Base-by-base conservation (phyloP, 306 rosid genomes). In the Glycine tomentella region DNA sequence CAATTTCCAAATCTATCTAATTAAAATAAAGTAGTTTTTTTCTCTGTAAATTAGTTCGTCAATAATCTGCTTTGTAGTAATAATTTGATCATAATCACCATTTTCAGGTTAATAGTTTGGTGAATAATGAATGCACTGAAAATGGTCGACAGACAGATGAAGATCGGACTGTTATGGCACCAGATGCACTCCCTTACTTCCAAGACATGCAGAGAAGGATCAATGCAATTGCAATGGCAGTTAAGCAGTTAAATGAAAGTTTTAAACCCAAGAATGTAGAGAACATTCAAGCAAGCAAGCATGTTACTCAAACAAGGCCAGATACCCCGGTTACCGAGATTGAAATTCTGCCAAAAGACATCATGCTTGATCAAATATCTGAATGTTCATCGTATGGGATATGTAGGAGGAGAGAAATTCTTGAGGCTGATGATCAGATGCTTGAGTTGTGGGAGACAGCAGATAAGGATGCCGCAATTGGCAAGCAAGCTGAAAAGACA, bases 361-460 rank as follows among this genome's bases (percentile, higher is more conserved):
- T 96, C 77, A 77, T 92, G 87, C 99, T 93, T 62, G 99, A 96
- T 87, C 99, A 96, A 56, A 90, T 90, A 58, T 92, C 98, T 9
- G 97, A 92, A 71, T 83, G 87, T 83, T 90, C 97, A 14, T 91
- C 98, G 9, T 87, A 86, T 69, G 93, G 89, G 55, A 45, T 85
- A 79, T 87, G 89, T 69, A 83, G 88, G 83, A 88, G 89, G 84
- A 88, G 93, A 87, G 91, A 86, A 56, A 86, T 80, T 59, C 78
- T n/a, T 17, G 92, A 77, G 61, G 69, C 90, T 62, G 89, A 90
- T 69, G 90, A 84, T 87, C 93, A 83, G 62, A 93, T 90, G 94
- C 90, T 93, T 36, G 97, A 91, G 81, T 75, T 93, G 65, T 96
- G 99, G 99, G 98, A 96, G 83, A 90, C 90, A n/a, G 45, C 87